Evolutionary conservation across 2,329 filamentous ascomycete genomes (phyloP), one percentile per base, ranked within the genome.

Genomic region (Capronia americana): DNA sequence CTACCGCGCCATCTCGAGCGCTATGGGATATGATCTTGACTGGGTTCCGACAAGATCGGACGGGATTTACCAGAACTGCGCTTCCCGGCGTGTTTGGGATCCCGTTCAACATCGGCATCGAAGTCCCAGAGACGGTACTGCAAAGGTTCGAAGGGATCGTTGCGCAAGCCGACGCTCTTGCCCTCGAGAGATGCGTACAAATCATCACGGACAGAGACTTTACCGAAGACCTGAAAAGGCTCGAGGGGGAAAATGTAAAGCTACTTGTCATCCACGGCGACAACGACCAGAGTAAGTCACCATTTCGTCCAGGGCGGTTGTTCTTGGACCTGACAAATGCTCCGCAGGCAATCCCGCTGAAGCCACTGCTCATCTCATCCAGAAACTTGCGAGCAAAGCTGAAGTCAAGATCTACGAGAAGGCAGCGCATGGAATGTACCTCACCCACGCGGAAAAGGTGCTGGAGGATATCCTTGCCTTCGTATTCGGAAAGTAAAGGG

Each of bases 231-330:
- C 55, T 73, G 62, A 69, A 64, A 62, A 68, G 61, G 46, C 57
- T 73, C 17, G 38, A 65, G 10, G 57, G 67, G 4, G 67, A 50
- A 3, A 60, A 72, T 41, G 28, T 74, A 6, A 69, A 66, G 28
- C 38, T 75, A 14, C 69, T 73, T 58, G 72, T 74, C 44, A 57
- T 76, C 17, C 74, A 77, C 68, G 74, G 73, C 0, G 72, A 74
- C 61, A 68, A 67, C 41, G 75, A 76, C 66, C 67, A 72, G 48
- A 64, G 69, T 71, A 60, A 66, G 66, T 66, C 38, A 14, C 38
- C 24, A 24, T 51, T n/a, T 55, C 38, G 12, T 50, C 23, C 24
- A 11, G 26, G 26, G 53, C 24, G 17, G 24, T 55, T 2, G 17
- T 26, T 23, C 4, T 26, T 23, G 17, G 8, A 23, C 14, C 50